A percentile compares a stretch with the other conserved stretches of the same genome.
These are phyloP conservation scores for Pyrus communis DNA, from an alignment of 306 rosid species.

Conservation along the genomic window DNA sequence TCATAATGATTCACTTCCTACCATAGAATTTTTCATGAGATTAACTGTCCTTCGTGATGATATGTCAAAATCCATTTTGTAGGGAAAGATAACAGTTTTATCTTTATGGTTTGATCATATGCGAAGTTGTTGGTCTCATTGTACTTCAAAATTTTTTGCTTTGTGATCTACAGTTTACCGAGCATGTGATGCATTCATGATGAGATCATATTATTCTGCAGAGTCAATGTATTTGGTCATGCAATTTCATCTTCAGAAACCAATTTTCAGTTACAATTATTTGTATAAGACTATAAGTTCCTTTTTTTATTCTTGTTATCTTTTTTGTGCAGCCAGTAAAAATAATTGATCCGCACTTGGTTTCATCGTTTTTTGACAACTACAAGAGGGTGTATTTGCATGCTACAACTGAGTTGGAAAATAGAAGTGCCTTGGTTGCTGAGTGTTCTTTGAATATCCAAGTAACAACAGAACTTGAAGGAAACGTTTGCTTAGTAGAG, in stretches of 20 bases:
- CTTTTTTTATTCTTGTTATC: background rate
- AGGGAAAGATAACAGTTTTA: background rate
- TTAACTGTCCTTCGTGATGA: too few relatives aligned
- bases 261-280: background rate
- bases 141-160: too few relatives aligned
- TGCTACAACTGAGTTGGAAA: constrained; percentile 68
- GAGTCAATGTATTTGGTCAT: background rate
- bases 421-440: constrained; percentile 54
- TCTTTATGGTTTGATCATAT: too few relatives aligned
- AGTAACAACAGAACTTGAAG: constrained; percentile 69
- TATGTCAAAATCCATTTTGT: background rate
- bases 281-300: background rate
- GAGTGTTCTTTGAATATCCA: constrained; percentile 81
- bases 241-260: background rate
- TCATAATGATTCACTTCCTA: constrained; percentile 11
- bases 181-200: too few relatives aligned
- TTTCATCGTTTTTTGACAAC: constrained; percentile 69
- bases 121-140: too few relatives aligned
- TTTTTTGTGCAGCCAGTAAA: constrained; percentile 77
- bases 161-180: too few relatives aligned
- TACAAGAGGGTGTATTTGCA: constrained; percentile 75
- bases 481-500: constrained; percentile 53
- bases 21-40: background rate
- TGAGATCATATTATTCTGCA: background rate
- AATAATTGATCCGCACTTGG: constrained; percentile 89